These are phyloP conservation scores for Vicia villosa DNA, from an alignment of 306 rosid species.

Conservation along the genomic window DNA sequence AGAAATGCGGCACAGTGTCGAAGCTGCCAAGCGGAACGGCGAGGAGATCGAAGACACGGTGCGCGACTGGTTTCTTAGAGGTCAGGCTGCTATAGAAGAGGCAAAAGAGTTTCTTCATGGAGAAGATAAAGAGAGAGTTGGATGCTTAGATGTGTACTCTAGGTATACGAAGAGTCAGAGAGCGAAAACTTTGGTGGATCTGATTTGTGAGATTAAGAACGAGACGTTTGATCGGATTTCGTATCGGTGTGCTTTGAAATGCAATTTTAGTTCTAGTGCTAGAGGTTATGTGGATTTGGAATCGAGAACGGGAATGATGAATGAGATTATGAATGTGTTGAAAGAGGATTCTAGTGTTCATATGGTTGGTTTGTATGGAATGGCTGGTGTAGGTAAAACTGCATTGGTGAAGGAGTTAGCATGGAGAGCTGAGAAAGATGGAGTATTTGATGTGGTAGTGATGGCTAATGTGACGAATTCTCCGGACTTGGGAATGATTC, in stretches of 20 bases:
- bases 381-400: slow-evolving; percentile 42
- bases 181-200: slow-evolving; percentile 9
- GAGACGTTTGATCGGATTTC: slow-evolving; percentile 36
- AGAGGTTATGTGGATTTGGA: slow-evolving; percentile 37
- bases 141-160: slow-evolving; percentile 33
- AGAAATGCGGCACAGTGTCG: slow-evolving; percentile 39
- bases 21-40: slow-evolving; percentile 39
- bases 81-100: slow-evolving; percentile 1
- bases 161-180: slow-evolving; percentile 30
- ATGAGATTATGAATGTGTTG: slow-evolving; percentile 13
- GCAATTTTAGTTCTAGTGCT: slow-evolving; percentile 31
- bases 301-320: slow-evolving; percentile 30
- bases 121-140: slow-evolving; percentile 21
- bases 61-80: slow-evolving; percentile 38
- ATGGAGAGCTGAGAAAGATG: slow-evolving; percentile 29
- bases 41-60: slow-evolving; percentile 44
- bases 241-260: slow-evolving; percentile 29
- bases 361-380: slow-evolving; percentile 39
- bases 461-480: slow-evolving; percentile 15
- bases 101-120: not conserved
- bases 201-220: not conserved
- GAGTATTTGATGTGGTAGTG: slow-evolving; percentile 35
- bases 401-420: slow-evolving; percentile 41
- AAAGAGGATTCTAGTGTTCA: slow-evolving; percentile 19
- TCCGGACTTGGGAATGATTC: slow-evolving; percentile 29